These are phyloP conservation scores for Carex sylvatica DNA, from an alignment of 202 grass and related monocot species.

Conservation along the genomic window DNA sequence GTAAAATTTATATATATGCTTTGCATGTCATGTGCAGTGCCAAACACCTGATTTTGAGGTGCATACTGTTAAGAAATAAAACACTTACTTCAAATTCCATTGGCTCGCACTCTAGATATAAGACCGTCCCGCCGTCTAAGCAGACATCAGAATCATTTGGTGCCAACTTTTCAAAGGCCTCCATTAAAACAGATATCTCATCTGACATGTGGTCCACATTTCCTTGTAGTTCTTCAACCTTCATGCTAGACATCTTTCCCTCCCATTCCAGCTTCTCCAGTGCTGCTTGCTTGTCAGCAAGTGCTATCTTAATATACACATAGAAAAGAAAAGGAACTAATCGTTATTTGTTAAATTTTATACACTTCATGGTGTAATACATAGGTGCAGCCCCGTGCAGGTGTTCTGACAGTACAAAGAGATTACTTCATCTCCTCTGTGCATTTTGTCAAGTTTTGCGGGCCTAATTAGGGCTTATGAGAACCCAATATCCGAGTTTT, in stretches of 20 bases:
- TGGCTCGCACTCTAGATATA: conserved; percentile 49
- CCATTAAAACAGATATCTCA: conserved; percentile 75
- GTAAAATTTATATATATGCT: background rate
- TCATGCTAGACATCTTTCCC: conserved; percentile 62
- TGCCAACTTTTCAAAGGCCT: conserved; percentile 72
- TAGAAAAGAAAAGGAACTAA: background rate
- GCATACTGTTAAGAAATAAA: background rate
- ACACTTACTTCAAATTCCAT: conserved; percentile 68
- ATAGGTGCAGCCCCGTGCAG: background rate
- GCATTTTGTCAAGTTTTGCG: background rate
- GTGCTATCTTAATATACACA: conserved; percentile 54
- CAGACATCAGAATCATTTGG: conserved; percentile 31
- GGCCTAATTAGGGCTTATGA: background rate
- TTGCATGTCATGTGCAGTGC: background rate
- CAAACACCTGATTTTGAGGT: background rate
- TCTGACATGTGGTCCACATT: conserved; percentile 78
- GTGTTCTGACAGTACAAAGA: background rate
- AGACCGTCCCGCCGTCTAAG: conserved; percentile 19
- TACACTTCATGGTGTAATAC: background rate
- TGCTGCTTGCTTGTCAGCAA: conserved; percentile 91
- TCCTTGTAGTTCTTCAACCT: conserved; percentile 76
- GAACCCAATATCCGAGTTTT: background rate
- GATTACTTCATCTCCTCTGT: background rate
- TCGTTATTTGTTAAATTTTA: background rate
- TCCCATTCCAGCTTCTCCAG: conserved; percentile 87